These are phyloP conservation scores for Anthracocystis setariae DNA, from an alignment of 1,284 basidiomycete species.

Conservation along the genomic window DNA sequence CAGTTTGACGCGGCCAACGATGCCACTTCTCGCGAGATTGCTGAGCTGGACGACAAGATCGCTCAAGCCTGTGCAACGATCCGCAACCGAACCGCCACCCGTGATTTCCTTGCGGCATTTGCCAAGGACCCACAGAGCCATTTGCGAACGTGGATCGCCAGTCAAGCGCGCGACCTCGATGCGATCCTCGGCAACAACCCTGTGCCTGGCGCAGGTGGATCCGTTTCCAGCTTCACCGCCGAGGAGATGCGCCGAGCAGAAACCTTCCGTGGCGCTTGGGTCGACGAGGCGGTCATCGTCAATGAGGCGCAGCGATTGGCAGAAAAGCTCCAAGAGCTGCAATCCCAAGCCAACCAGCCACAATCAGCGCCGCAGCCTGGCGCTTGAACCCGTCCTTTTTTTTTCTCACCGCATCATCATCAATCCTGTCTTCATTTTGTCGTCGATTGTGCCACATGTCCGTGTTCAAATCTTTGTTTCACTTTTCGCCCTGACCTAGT, in stretches of 20 bases:
- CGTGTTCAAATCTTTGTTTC: neutral
- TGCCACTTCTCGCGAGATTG: conserved; percentile 73
- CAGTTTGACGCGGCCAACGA: conserved; percentile 77
- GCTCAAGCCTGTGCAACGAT: conserved; percentile 72
- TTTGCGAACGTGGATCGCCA: conserved; percentile 87
- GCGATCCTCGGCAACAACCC: conserved; percentile 76
- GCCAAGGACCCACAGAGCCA: conserved; percentile 82
- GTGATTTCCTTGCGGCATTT: conserved; percentile 85
- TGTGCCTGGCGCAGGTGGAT: conserved; percentile 74
- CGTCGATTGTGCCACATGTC: too few relatives aligned
- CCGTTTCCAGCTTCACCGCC: conserved; percentile 72
- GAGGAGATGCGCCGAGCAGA: conserved; percentile 89
- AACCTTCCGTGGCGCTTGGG: conserved; percentile 89
- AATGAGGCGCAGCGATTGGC: conserved; percentile 61
- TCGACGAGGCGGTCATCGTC: conserved; percentile 66
- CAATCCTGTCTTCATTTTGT: neutral
- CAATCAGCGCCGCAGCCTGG: conserved; percentile 18
- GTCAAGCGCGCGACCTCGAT: conserved; percentile 89
- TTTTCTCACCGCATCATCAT: too few relatives aligned
- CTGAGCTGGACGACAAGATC: conserved; percentile 83
- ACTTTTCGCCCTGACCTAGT: neutral
- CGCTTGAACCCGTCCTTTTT: conserved; percentile 4
- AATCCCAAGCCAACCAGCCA: conserved; percentile 33
- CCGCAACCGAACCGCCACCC: conserved; percentile 84
- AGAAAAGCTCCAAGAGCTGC: conserved; percentile 58